Evolutionary conservation across 129 eudicot species (phyloP), one percentile per base, ranked within the genome.

Genomic region (Lactuca saligna): DNA sequence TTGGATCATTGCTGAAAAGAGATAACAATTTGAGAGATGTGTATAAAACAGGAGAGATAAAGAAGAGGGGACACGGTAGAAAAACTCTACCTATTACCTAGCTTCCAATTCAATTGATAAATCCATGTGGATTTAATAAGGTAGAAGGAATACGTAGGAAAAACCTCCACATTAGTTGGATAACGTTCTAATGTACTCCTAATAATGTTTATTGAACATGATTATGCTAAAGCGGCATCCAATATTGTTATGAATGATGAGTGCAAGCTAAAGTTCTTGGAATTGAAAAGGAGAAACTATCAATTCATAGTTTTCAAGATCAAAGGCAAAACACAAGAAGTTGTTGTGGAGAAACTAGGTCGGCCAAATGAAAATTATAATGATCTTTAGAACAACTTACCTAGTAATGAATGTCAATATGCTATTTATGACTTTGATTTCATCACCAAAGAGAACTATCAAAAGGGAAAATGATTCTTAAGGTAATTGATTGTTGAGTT

Each of bases 21-120:
- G 96, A 81, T 33, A 84, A 82, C 78, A 83, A 93, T 14, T 80
- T 86, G 75, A 67, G 93, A 59, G 62, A 78, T 66, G 29, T 25
- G 29, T 25, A 25, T 25, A 25, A 25, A 25, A 25, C 29, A 2
- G 29, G 2, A 25, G 29, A 25, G 29, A 25, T 1, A 25, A 25
- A 25, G 29, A 25, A 25, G 29, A 25, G 29, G 29, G 29, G 29
- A 25, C 1, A 2, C 2, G 29, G 29, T 25, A 25, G 29, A 25
- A 25, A 25, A 25, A 25, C 29, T 25, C 29, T 25, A 25, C 29
- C 1, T 25, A 25, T 25, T 25, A 25, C 29, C 29, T 25, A 25
- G 29, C 29, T 25, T 25, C 29, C 29, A 25, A 25, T 25, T 25
- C 2, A 25, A 2, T 25, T 25, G 29, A 25, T 25, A 25, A 25